Base-by-base conservation (phyloP, 1,284 basidiomycete genomes). In the Stereum hirsutum region DNA sequence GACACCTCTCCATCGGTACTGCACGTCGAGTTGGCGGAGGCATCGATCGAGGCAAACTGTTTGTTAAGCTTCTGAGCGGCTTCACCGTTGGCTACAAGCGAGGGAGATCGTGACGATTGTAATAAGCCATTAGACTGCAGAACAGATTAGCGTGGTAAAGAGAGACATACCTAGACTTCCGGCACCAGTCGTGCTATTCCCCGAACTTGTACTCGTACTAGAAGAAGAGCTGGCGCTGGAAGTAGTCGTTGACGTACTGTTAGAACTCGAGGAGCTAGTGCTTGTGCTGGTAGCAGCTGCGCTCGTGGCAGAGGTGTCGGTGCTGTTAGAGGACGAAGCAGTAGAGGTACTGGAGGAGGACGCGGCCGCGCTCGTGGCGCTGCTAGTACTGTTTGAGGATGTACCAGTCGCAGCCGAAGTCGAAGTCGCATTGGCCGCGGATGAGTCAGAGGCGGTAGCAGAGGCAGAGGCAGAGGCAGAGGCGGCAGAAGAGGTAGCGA, bases 51-150 rank as follows among this genome's bases (percentile, higher is more conserved):
- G n/a, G 65, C 57, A 51, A 76, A 76, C 49, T 70, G 54, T n/a
- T 63, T 63, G 54, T 78, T 77, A 35, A 70, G 64, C 15, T 63
- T 55, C 56, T 75, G 71, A 5, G 73, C 72, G 39, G 65, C 68
- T 39, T 67, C 53, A 15, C 66, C 74, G 53, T 75, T 80, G 49
- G 75, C 51, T 69, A 60, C 26, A 64, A 54, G 41, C 54, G 57
- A 54, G 17, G 15, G 33, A 35, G 7, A 20, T 4, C 15, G 33
- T 17, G 48, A 46, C 4, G 20, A 42, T 10, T 5, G 28, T 15
- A 42, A 32, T 15, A n/a, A 20, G 41, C 14, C n/a, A 17, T 39
- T 49, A 47, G 27, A 52, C 26, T 42, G 51, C 48, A 14, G 48
- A 50, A 17, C 52, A 52, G 11, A 50, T 46, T 25, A 46, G 44